Conservation (phyloP, 2,329 filamentous ascomycete genomes). For the Aspergillus viridinutans region DNA sequence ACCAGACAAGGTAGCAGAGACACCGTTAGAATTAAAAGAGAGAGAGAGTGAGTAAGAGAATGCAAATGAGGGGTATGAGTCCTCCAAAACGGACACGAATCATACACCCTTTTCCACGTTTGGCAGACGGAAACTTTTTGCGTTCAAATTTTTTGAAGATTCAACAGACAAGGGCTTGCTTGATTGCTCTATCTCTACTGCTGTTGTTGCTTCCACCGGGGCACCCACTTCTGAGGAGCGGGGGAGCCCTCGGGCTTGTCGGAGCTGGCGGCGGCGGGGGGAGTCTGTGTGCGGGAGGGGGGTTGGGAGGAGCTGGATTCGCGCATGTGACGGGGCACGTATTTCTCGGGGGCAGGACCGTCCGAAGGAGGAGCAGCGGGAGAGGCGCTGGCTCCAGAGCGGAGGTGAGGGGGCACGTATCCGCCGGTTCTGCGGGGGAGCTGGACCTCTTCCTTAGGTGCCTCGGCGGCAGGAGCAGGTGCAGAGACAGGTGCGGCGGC, state of each 20-base stretch:
- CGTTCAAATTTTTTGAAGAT: neutral
- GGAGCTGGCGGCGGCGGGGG: conserved; percentile 16
- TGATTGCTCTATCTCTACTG: conserved; percentile 28
- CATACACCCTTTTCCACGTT: conserved; percentile 8
- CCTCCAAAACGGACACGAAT: conserved; percentile 7
- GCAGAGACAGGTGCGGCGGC: conserved; percentile 7
- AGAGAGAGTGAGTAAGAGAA: conserved; percentile 7
- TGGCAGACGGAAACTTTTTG: conserved; percentile 6
- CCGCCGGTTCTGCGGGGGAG: conserved; percentile 30
- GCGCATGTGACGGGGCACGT: conserved; percentile 28
- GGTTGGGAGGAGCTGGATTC: conserved; percentile 25
- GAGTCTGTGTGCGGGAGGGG: conserved; percentile 18
- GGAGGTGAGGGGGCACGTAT: conserved; percentile 41
- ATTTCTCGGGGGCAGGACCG: conserved; percentile 27
- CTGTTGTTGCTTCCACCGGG: conserved; percentile 37
- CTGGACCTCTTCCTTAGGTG: conserved; percentile 25
- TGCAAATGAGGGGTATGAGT: conserved; percentile 14
- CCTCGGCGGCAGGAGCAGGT: conserved; percentile 14
- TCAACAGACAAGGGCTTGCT: neutral
- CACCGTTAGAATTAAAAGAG: neutral
- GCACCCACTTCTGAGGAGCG: conserved; percentile 31
- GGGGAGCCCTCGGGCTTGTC: conserved; percentile 25
- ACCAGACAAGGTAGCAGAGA: neutral
- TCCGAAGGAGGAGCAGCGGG: conserved; percentile 27
- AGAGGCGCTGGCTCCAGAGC: conserved; percentile 27